These are phyloP conservation scores for Flammula alnicola DNA, from an alignment of 1,284 basidiomycete genomes.

Conservation along the genomic window DNA sequence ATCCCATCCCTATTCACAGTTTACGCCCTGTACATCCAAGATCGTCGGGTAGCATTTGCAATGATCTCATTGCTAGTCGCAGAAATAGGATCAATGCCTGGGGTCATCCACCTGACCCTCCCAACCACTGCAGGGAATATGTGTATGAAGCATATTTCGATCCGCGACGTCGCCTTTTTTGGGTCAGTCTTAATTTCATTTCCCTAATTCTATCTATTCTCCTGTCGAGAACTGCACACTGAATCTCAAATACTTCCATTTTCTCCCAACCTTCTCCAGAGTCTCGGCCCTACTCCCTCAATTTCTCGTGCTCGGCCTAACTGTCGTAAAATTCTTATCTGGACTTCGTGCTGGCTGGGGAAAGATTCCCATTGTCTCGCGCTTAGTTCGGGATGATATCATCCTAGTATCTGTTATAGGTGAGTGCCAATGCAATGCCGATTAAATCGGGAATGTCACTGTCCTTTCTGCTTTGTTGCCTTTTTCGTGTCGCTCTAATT, in stretches of 20 bases:
- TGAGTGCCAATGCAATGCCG: constrained; percentile 11
- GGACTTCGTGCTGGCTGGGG: constrained; percentile 25
- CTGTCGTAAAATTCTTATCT: constrained; percentile 21
- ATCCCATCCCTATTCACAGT: constrained; percentile 12
- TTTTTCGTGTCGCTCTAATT: background rate
- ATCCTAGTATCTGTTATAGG: constrained; percentile 21
- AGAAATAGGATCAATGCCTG: constrained; percentile 24
- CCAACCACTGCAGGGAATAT: constrained; percentile 17
- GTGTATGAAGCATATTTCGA: constrained; percentile 23
- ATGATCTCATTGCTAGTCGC: constrained; percentile 22
- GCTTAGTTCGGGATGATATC: constrained; percentile 23
- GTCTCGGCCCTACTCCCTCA: constrained; percentile 22
- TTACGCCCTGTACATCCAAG: constrained; percentile 23
- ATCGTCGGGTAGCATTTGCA: constrained; percentile 20
- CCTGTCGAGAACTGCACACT: background rate
- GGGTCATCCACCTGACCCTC: constrained; percentile 19
- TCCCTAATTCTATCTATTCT: background rate
- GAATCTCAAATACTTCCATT: background rate
- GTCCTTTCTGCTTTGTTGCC: background rate
- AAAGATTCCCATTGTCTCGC: constrained; percentile 23
- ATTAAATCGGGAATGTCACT: constrained; percentile 1
- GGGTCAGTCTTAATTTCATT: constrained; percentile 15
- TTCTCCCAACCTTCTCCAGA: constrained; percentile 6
- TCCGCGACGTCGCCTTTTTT: constrained; percentile 21
- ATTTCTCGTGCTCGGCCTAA: constrained; percentile 21